A percentile compares a stretch with the other conserved stretches of the same genome.
Conservation (phyloP, 805 yeast species). For the Starmerella vitae region DNA sequence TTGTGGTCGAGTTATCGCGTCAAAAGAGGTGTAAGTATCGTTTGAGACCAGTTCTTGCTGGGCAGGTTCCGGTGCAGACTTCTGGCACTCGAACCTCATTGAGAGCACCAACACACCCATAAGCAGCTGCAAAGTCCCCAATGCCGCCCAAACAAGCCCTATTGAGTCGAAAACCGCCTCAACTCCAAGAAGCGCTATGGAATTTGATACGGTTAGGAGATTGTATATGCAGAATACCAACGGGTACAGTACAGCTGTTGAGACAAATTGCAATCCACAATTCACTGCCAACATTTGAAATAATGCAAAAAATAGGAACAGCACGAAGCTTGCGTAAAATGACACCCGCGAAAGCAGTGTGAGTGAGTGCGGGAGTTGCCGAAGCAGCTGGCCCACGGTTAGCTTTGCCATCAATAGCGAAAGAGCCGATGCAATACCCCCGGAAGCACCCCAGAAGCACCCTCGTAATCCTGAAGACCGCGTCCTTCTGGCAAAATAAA, state of each 20-base stretch:
- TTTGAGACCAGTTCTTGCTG: neutral
- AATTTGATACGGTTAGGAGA: conserved; percentile 51
- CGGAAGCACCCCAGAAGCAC: conserved; percentile 46
- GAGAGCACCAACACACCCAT: conserved; percentile 56
- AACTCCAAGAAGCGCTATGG: conserved; percentile 46
- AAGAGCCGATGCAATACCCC: conserved; percentile 75
- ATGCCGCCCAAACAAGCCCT: conserved; percentile 34
- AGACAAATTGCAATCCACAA: conserved; percentile 52
- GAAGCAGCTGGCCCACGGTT: conserved; percentile 53
- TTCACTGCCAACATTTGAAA: conserved; percentile 62
- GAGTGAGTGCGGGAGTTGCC: conserved; percentile 28
- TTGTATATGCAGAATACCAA: conserved; percentile 75
- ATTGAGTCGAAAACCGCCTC: conserved; percentile 29
- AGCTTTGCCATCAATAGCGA: conserved; percentile 77
- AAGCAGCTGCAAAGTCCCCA: conserved; percentile 34
- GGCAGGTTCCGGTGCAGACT: too few species aligned
- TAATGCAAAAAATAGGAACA: conserved; percentile 41
- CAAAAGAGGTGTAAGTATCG: conserved; percentile 23
- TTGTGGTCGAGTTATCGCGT: conserved; percentile 20
- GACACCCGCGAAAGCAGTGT: conserved; percentile 31
- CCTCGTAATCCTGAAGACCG: conserved; percentile 30
- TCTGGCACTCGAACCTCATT: conserved; percentile 30
- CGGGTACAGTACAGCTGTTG: conserved; percentile 73
- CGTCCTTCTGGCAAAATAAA: neutral
- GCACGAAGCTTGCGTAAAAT: conserved; percentile 39